Evolutionary conservation across 768 basidiomycete species (phyloP).

Genomic region (Macrolepiota albuminosa): DNA sequence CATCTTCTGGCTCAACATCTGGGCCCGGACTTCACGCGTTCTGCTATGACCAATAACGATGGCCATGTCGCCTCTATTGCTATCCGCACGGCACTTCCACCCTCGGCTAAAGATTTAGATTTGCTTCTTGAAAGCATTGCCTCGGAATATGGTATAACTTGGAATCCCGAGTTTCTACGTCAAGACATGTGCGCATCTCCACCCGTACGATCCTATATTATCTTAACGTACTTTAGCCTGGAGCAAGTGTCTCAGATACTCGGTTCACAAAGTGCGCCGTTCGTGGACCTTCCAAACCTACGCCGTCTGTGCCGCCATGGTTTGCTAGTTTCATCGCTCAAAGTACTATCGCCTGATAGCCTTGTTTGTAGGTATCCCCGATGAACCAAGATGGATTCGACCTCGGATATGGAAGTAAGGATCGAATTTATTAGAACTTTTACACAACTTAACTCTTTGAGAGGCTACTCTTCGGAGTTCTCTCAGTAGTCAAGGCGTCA

Average conservation of each 20-base stretch:
- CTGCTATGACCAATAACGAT: constrained; percentile 47
- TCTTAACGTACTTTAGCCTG: constrained; percentile 33
- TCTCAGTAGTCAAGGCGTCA: constrained; percentile 49
- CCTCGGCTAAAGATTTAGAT: constrained; percentile 55
- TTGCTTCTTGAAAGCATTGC: constrained; percentile 52
- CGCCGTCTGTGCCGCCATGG: constrained; percentile 58
- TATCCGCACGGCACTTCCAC: constrained; percentile 46
- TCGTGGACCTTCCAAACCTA: constrained; percentile 53
- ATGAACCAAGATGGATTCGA: constrained; percentile 70
- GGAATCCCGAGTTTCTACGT: constrained; percentile 57
- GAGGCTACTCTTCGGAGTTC: constrained; percentile 60
- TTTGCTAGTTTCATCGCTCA: constrained; percentile 23
- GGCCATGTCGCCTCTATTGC: constrained; percentile 53
- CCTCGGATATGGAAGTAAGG: constrained; percentile 76
- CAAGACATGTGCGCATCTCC: constrained; percentile 51
- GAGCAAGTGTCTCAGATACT: constrained; percentile 57
- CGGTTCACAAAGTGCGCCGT: constrained; percentile 40
- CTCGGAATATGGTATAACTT: constrained; percentile 45
- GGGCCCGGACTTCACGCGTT: constrained; percentile 51
- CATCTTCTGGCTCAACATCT: constrained; percentile 52
- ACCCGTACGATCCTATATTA: not conserved
- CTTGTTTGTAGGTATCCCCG: constrained; percentile 54
- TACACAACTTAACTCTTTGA: constrained; percentile 3
- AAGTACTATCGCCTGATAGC: not conserved
- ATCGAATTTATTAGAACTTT: not conserved